Evolutionary conservation across 768 basidiomycete species (phyloP), one percentile per base, ranked within the genome.

Genomic region (Xerocomus potaroensis): DNA sequence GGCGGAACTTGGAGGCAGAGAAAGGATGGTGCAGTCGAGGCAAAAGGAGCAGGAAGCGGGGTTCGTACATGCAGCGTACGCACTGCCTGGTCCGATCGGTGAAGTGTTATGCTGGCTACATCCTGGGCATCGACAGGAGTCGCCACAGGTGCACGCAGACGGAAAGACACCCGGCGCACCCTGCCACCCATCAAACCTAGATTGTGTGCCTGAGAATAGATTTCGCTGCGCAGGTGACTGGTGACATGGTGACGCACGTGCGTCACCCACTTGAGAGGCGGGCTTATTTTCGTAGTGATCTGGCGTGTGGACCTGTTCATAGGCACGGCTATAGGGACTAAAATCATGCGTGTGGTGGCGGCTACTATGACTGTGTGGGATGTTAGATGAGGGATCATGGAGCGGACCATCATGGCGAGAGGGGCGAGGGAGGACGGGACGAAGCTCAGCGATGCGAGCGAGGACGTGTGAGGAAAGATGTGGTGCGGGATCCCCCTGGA

Each of bases 391-490:
- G 15, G 79, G 75, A 51, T 74, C 64, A 53, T 80, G 79, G 15
- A 73, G 44, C 36, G 71, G 69, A 4, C 76, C 72, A 24, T 63
- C 62, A 21, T 43, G 57, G 21, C 60, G 57, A 24, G 71, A 51
- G 14, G 82, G 82, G 9, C 81, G 80, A 5, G 87, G 87, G 29
- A 86, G 77, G 16, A 88, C 81, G 3, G 84, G 83, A 7, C 85
- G 80, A 45, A 83, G 68, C 54, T 82, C 80, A 8, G 81, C 75
- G 38, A 83, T 77, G 48, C 82, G 80, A 8, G 76, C 78, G 11
- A 80, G 66, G 46, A 81, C 76, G 47, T 80, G 76, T 30, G 75
- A 68, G 21, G 76, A 66, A 30, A 68, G 62, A 3, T 55, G 62
- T 9, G 61, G 43, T 1, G 58, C 45, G 49, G 47, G 44, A 40